Percentiles rank a stretch among this genome's conserved stretches.
Conservation (phyloP, 306 rosid genomes). For the Alnus glutinosa region DNA sequence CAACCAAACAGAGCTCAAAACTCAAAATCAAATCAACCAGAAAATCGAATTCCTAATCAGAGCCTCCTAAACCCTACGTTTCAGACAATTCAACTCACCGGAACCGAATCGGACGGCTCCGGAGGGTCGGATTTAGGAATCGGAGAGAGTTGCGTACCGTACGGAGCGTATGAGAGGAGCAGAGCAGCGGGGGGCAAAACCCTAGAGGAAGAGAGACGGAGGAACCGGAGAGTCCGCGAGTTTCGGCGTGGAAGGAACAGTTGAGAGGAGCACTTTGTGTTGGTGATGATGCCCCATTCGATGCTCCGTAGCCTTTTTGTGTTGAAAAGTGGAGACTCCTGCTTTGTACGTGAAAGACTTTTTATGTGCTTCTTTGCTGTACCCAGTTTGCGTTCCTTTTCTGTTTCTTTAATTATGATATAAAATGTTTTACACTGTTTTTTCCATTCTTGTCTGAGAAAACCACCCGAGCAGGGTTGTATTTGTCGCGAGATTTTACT, state of each 20-base stretch:
- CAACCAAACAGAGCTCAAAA: slow-evolving; percentile 29
- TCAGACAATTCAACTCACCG: neutral
- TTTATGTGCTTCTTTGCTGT: neutral
- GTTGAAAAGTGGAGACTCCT: slow-evolving; percentile 32
- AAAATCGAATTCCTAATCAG: neutral
- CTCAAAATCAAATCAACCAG: slow-evolving; percentile 4
- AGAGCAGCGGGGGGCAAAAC: slow-evolving; percentile 19
- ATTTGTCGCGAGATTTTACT: too few relatives aligned
- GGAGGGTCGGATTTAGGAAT: slow-evolving; percentile 24
- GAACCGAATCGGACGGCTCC: slow-evolving; percentile 25
- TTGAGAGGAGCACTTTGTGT: slow-evolving; percentile 47
- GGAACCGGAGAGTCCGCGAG: slow-evolving; percentile 32
- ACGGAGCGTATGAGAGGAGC: slow-evolving; percentile 23
- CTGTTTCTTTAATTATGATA: neutral
- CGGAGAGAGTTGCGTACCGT: slow-evolving; percentile 20
- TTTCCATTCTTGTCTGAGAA: too few relatives aligned
- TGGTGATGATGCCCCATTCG: slow-evolving; percentile 39
- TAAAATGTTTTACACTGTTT: too few relatives aligned
- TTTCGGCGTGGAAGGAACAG: slow-evolving; percentile 43
- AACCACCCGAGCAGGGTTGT: too few relatives aligned
- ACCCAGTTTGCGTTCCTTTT: neutral
- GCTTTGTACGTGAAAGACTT: slow-evolving; percentile 29
- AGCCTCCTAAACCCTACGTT: slow-evolving; percentile 26
- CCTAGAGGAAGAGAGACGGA: slow-evolving; percentile 36
- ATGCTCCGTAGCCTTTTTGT: slow-evolving; percentile 12